Evolutionary conservation across 768 basidiomycete species (phyloP).

Genomic region (Kwoniella heveanensis): DNA sequence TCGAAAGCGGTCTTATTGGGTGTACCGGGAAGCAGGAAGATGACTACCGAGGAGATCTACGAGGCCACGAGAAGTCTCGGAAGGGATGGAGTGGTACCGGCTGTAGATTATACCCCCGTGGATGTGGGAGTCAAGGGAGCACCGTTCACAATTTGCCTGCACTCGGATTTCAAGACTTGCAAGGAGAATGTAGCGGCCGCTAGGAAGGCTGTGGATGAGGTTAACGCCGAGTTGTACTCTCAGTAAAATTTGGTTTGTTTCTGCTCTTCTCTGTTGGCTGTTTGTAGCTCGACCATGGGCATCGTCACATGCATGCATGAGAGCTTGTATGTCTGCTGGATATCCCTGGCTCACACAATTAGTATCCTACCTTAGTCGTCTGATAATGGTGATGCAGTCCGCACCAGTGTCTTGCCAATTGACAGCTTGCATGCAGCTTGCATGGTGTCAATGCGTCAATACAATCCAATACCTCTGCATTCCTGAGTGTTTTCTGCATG

Average conservation of each 20-base stretch:
- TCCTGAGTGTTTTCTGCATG: no score
- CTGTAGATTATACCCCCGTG: conserved; percentile 28
- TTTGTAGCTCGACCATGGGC: no score
- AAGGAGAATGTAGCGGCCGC: conserved; percentile 61
- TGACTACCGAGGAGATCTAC: conserved; percentile 34
- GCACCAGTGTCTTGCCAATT: no score
- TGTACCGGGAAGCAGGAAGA: conserved; percentile 34
- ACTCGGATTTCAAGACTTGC: conserved; percentile 15
- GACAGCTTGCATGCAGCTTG: no score
- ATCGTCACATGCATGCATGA: neutral
- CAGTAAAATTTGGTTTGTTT: neutral
- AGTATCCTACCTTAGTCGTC: no score
- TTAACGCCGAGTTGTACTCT: conserved; percentile 57
- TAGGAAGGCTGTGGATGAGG: conserved; percentile 64
- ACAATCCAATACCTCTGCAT: no score
- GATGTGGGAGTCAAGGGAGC: conserved; percentile 59
- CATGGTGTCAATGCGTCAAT: no score
- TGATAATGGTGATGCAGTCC: no score
- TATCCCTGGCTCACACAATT: no score
- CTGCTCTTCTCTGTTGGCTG: neutral
- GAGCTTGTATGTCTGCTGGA: no score
- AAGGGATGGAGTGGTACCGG: conserved; percentile 26
- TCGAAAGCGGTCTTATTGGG: conserved; percentile 47
- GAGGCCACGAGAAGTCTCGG: conserved; percentile 22
- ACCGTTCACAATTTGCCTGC: conserved; percentile 62